Percentiles rank a stretch among this genome's conserved stretches.
phyloP scores from a whole-genome alignment of 2,329 filamentous ascomycete genomes.

The Trichoderma atroviride region DNA sequence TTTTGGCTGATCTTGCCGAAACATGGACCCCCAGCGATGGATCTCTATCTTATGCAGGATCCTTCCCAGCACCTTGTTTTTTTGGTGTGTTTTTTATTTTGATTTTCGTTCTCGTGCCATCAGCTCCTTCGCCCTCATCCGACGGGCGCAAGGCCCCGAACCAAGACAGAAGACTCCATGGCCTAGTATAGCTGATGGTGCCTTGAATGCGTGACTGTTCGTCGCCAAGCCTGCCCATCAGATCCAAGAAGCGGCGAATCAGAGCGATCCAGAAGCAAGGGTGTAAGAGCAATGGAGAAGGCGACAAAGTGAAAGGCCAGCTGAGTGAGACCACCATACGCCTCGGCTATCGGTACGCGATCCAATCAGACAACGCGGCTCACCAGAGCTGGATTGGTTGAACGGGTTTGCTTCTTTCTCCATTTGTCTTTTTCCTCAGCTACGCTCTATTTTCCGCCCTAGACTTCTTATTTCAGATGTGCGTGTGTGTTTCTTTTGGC shows the following conservation, averaged over 20 bases:
- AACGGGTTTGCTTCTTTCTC: not conserved
- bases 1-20: not conserved
- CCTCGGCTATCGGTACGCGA: not conserved
- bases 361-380: not conserved
- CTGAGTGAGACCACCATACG: not conserved
- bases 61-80: not conserved
- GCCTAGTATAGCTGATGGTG: not conserved
- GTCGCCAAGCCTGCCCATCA: not conserved
- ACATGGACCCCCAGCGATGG: not conserved
- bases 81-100: not conserved
- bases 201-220: not conserved
- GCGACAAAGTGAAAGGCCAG: not conserved
- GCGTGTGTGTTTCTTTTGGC: not conserved
- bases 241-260: not conserved
- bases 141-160: conserved; percentile 3
- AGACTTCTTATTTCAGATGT: not conserved
- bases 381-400: not conserved
- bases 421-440: no score
- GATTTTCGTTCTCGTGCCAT: not conserved
- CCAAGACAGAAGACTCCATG: no score
- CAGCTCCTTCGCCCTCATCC: not conserved
- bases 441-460: not conserved
- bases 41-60: not conserved
- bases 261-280: not conserved
- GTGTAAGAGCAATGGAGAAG: not conserved